Base-by-base conservation (phyloP, 805 yeast genomes). In the Starmerella geochares region DNA sequence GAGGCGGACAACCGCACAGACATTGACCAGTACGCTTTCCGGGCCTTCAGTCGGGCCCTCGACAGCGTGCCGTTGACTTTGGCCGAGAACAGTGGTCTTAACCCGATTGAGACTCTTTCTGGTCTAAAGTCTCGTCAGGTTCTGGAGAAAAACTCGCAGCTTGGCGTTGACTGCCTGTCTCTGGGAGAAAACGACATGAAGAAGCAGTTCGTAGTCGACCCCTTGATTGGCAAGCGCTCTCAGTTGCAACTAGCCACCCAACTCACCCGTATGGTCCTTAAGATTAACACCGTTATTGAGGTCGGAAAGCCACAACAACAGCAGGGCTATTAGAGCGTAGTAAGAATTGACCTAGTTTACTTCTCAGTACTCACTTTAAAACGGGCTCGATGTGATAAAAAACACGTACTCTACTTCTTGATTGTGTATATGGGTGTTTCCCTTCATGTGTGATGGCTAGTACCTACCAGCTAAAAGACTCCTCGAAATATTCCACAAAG, bases 11-110 rank as follows among this genome's bases (percentile, higher is more conserved):
- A 78, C 63, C 94, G 85, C 68, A 81, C 81, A 60, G 97, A 97
- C 51, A 90, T 90, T 55, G 96, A 90, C 62, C 98, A 94, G 72
- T 92, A 92, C 65, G 97, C 97, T 0, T 86, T 92, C 79, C 80
- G 96, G 63, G 94, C 95, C 1, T 92, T 92, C 67, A 77, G 96
- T 7, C 76, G 76, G 54, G 97, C 98, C 10, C 72, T 92, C 62
- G 98, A 92, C 66, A 78, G 79, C 43, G 81, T 92, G 53, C 96
- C 97, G 54, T 81, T 87, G 84, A 82, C 94, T 5, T 75, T 92
- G 58, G 97, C 98, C 39, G 97, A 88, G 70, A 92, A 92, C 69
- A 87, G 96, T 11, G 99, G 99, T 55, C 74, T 88, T 62, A 84
- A 86, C 61, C 92, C 97, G 51, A 88, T 94, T 59, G 95, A 87